Conservation (phyloP, 1,139 yeast species). For the Hyphopichia pseudoburtonii region DNA sequence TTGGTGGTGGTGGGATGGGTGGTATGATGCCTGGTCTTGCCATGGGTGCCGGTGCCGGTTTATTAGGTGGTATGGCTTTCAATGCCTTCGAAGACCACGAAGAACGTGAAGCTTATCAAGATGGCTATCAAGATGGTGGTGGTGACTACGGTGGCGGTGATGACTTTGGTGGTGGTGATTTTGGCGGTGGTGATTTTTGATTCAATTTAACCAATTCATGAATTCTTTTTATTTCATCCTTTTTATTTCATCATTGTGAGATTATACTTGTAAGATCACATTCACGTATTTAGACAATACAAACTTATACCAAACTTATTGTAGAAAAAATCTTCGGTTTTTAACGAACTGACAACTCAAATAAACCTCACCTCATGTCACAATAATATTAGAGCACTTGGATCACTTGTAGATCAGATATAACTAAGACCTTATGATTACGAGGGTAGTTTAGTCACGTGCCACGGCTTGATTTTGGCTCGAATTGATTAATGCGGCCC, state of each 20-base stretch:
- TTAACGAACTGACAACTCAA: too few species aligned
- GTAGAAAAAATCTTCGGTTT: too few species aligned
- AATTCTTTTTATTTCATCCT: not conserved
- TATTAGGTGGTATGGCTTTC: conserved; percentile 68
- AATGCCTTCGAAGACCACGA: conserved; percentile 26
- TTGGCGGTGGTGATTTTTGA: conserved; percentile 19
- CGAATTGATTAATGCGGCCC: too few species aligned
- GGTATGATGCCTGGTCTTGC: conserved; percentile 46
- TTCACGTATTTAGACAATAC: too few species aligned
- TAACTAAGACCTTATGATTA: too few species aligned
- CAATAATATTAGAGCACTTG: too few species aligned
- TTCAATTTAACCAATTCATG: not conserved
- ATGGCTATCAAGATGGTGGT: conserved; percentile 34
- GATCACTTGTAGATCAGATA: too few species aligned
- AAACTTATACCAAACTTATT: too few species aligned
- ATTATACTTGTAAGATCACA: too few species aligned
- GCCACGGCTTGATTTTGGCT: too few species aligned
- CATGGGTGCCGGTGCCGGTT: conserved; percentile 79
- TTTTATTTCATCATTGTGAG: not conserved
- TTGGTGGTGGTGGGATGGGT: conserved; percentile 16
- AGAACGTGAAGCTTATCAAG: conserved; percentile 26
- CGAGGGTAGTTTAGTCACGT: too few species aligned
- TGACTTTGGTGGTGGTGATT: conserved; percentile 23
- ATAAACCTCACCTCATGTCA: too few species aligned
- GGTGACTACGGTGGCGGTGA: conserved; percentile 25